These are phyloP conservation scores for Thelonectria discophora DNA, from an alignment of 2,329 filamentous ascomycete genomes.

Conservation along the genomic window DNA sequence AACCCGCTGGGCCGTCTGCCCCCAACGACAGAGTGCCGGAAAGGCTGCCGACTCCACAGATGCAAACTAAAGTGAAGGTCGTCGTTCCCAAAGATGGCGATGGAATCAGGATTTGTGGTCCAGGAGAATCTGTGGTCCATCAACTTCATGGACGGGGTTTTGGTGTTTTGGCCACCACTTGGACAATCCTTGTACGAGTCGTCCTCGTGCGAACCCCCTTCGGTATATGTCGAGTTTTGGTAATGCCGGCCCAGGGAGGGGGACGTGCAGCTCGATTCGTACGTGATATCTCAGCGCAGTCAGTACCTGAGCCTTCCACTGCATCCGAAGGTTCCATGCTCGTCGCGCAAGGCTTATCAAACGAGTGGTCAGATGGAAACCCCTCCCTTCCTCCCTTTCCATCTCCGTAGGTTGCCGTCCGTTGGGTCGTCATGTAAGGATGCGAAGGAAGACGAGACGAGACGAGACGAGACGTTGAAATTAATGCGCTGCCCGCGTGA, in stretches of 20 bases:
- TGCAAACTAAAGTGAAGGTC: slow-evolving; percentile 29
- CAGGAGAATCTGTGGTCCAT: slow-evolving; percentile 1
- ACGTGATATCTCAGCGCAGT: not conserved
- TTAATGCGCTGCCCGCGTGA: slow-evolving; percentile 7
- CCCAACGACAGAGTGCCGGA: slow-evolving; percentile 45
- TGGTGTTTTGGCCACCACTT: slow-evolving; percentile 10
- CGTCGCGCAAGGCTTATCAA: slow-evolving; percentile 20
- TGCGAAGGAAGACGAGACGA: not conserved
- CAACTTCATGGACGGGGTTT: slow-evolving; percentile 17
- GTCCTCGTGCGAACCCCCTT: slow-evolving; percentile 18
- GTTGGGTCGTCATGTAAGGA: slow-evolving; percentile 32
- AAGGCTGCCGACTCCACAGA: slow-evolving; percentile 44
- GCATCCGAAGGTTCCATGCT: slow-evolving; percentile 28
- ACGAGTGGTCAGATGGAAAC: slow-evolving; percentile 31
- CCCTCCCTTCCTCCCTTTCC: slow-evolving; percentile 5
- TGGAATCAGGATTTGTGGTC: slow-evolving; percentile 14
- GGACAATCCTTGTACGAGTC: not conserved
- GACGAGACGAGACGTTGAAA: not conserved
- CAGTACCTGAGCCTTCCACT: slow-evolving; percentile 26
- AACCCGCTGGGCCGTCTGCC: slow-evolving; percentile 42
- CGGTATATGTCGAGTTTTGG: slow-evolving; percentile 28
- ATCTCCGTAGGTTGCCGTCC: slow-evolving; percentile 28
- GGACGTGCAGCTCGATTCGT: slow-evolving; percentile 12
- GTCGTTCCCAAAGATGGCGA: slow-evolving; percentile 24
- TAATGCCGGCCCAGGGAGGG: slow-evolving; percentile 30